These are phyloP conservation scores for Aspergillus niger DNA, from an alignment of 2,329 filamentous ascomycete species.

Conservation along the genomic window DNA sequence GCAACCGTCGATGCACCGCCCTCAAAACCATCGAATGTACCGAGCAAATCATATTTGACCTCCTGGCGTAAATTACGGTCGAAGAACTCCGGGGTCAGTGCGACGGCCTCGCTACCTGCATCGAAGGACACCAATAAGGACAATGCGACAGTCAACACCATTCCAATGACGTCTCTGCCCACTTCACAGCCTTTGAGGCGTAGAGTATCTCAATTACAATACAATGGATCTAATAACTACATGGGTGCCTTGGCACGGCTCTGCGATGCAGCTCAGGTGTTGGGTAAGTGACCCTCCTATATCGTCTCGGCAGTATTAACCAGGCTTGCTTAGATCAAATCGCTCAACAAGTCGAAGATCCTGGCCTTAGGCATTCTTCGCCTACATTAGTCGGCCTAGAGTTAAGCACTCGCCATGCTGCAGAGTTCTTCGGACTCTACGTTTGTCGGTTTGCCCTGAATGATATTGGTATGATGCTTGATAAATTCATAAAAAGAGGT, in stretches of 20 bases:
- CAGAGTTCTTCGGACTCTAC: conserved; percentile 97
- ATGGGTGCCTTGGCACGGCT: conserved; percentile 87
- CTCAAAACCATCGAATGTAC: conserved; percentile 59
- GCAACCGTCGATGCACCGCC: conserved; percentile 39
- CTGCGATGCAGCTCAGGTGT: conserved; percentile 88
- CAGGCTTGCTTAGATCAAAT: conserved; percentile 73
- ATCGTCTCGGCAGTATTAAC: background rate
- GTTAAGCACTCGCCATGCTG: conserved; percentile 86
- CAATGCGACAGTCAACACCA: conserved; percentile 66
- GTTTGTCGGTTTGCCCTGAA: conserved; percentile 91
- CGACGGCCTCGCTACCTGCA: conserved; percentile 35
- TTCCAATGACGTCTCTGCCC: conserved; percentile 70
- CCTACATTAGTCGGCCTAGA: conserved; percentile 95
- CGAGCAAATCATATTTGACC: conserved; percentile 75
- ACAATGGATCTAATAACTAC: conserved; percentile 84
- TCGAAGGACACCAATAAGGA: conserved; percentile 58
- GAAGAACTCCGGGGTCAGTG: conserved; percentile 76
- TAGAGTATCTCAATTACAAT: conserved; percentile 68
- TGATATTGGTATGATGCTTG: conserved; percentile 80
- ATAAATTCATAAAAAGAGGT: conserved; percentile 96
- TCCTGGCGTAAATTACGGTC: conserved; percentile 88
- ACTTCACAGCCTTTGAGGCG: conserved; percentile 70
- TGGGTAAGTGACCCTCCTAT: conserved; percentile 63
- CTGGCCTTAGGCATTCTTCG: conserved; percentile 84
- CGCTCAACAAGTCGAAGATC: conserved; percentile 92